Conservation (phyloP, 1,284 basidiomycete genomes). For the Neonothopanus nambi region DNA sequence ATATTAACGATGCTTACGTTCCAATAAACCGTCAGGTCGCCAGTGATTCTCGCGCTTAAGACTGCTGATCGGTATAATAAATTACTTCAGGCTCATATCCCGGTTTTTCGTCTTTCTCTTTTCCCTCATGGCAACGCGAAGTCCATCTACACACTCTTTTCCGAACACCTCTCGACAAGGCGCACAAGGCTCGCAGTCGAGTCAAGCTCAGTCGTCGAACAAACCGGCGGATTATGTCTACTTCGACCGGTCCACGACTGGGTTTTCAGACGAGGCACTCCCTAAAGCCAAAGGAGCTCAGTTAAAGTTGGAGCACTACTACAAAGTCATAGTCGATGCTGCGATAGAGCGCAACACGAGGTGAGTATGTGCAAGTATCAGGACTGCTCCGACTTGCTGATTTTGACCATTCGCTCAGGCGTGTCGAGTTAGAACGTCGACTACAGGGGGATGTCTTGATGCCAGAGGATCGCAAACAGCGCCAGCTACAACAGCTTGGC, state of each 20-base stretch:
- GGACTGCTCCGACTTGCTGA: neutral
- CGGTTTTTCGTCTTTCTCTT: too few species aligned
- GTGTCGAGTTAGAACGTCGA: slow-evolving; percentile 82
- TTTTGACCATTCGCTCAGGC: slow-evolving; percentile 47
- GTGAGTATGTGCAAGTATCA: slow-evolving; percentile 39
- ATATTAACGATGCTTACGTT: too few species aligned
- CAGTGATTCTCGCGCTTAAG: too few species aligned
- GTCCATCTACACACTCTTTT: slow-evolving; percentile 11
- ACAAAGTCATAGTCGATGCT: slow-evolving; percentile 89
- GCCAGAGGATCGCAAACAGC: slow-evolving; percentile 76
- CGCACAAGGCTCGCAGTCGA: neutral
- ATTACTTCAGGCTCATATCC: too few species aligned
- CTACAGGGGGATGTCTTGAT: slow-evolving; percentile 64
- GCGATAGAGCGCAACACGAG: slow-evolving; percentile 88
- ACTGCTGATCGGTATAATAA: too few species aligned
- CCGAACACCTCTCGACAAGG: neutral
- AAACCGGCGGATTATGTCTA: slow-evolving; percentile 72
- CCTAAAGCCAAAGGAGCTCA: slow-evolving; percentile 87
- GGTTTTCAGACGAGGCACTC: slow-evolving; percentile 74
- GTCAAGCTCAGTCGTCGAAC: neutral
- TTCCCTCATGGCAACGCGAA: too few species aligned
- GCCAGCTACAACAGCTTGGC: slow-evolving; percentile 80
- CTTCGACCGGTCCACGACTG: slow-evolving; percentile 73
- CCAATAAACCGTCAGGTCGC: too few species aligned
- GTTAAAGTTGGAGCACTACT: slow-evolving; percentile 89